Percentiles rank a stretch among this genome's conserved stretches.
Conservation (phyloP, 139 green algal species). For the Haematococcus lacustris region DNA sequence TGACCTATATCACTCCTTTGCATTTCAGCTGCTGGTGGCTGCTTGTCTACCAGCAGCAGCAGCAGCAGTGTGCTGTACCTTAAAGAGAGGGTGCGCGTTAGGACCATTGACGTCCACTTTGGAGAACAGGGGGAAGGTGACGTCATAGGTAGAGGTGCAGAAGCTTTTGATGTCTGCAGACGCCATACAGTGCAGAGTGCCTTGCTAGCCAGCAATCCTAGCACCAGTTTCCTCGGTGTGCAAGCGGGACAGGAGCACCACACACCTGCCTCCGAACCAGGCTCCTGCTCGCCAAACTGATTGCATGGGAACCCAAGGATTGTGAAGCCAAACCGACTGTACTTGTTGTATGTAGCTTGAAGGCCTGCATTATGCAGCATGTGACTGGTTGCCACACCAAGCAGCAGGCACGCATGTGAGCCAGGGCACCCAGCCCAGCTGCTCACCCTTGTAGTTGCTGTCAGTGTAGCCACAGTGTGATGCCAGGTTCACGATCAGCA, state of each 20-base stretch:
- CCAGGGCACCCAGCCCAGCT: not conserved
- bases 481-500: conserved; percentile 72
- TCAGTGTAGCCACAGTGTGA: conserved; percentile 72
- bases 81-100: conserved; percentile 47
- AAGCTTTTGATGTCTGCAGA: conserved; percentile 69
- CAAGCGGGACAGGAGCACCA: too few relatives aligned
- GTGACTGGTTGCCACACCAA: too few relatives aligned
- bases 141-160: conserved; percentile 38
- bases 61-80: not conserved
- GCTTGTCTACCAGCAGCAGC: not conserved
- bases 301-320: conserved; percentile 77
- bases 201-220: too few relatives aligned
- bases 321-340: conserved; percentile 51
- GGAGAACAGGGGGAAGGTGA: conserved; percentile 51
- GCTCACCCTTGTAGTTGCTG: conserved; percentile 60
- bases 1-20: too few relatives aligned
- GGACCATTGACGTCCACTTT: conserved; percentile 64
- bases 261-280: conserved; percentile 13
- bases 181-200: too few relatives aligned
- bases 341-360: conserved; percentile 50
- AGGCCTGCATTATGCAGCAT: not conserved
- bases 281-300: conserved; percentile 21
- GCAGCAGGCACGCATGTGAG: too few relatives aligned
- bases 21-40: too few relatives aligned
- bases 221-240: too few relatives aligned